A percentile compares a stretch with the other conserved stretches of the same genome.
These are phyloP conservation scores for Xanthoconium separans DNA, from an alignment of 1,284 basidiomycete genomes.

Conservation along the genomic window DNA sequence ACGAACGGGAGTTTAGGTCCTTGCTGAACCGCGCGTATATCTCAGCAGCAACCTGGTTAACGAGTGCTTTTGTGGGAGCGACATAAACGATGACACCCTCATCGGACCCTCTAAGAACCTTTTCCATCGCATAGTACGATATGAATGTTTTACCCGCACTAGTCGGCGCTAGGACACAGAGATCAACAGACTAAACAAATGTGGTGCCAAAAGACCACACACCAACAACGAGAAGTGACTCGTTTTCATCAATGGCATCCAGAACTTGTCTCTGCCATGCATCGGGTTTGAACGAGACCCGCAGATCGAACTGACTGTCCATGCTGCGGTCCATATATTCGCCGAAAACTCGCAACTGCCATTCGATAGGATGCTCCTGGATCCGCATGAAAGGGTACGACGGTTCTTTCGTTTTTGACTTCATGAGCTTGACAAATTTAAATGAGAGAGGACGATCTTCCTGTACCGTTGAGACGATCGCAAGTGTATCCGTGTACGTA, in stretches of 20 bases:
- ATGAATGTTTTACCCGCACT: slow-evolving; percentile 77
- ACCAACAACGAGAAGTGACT: slow-evolving; percentile 68
- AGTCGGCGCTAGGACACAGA: slow-evolving; percentile 48
- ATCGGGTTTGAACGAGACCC: slow-evolving; percentile 66
- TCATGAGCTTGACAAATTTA: slow-evolving; percentile 53
- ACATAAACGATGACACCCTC: slow-evolving; percentile 71
- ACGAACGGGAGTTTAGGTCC: slow-evolving; percentile 48
- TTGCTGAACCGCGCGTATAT: slow-evolving; percentile 70
- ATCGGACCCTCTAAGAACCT: slow-evolving; percentile 56
- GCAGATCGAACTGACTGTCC: slow-evolving; percentile 54
- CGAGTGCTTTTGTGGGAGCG: slow-evolving; percentile 72
- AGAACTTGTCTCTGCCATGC: slow-evolving; percentile 68
- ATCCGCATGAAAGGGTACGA: slow-evolving; percentile 56
- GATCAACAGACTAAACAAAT: background rate
- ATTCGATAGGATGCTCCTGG: slow-evolving; percentile 52
- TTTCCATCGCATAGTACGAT: slow-evolving; percentile 75
- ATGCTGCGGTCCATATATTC: slow-evolving; percentile 71
- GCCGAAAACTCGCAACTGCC: slow-evolving; percentile 70
- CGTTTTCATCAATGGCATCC: slow-evolving; percentile 57
- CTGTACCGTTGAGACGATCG: slow-evolving; percentile 13
- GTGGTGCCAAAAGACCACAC: slow-evolving; percentile 20
- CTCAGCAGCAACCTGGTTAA: slow-evolving; percentile 67
- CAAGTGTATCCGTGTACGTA: slow-evolving; percentile 34
- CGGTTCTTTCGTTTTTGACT: slow-evolving; percentile 41
- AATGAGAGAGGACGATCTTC: slow-evolving; percentile 48